These are phyloP conservation scores for Ophiostoma tasmaniense DNA, from an alignment of 2,329 filamentous ascomycete genomes.

Conservation along the genomic window DNA sequence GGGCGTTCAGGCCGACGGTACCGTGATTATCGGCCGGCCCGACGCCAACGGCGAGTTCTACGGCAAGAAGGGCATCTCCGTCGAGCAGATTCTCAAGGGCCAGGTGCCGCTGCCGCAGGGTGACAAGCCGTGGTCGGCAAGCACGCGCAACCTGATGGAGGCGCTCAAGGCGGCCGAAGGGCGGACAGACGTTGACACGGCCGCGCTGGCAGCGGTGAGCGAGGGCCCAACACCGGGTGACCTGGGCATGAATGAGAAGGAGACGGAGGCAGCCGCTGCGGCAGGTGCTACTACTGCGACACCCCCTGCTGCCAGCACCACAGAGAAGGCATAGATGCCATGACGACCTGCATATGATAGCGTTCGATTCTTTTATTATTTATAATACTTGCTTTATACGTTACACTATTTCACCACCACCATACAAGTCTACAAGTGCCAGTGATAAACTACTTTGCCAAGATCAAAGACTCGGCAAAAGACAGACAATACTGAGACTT, in stretches of 20 bases:
- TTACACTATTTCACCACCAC: background rate
- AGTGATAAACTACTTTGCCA: background rate
- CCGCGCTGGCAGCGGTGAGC: background rate
- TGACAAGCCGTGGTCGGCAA: slow-evolving; percentile 13
- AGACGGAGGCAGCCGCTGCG: background rate
- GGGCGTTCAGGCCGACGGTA: slow-evolving; percentile 79
- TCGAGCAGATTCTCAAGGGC: slow-evolving; percentile 41
- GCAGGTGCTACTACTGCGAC: background rate
- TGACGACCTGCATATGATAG: background rate
- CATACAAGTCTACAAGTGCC: too few species aligned
- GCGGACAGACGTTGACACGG: slow-evolving; percentile 16
- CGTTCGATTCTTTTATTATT: too few species aligned
- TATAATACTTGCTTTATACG: too few species aligned
- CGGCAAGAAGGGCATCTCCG: slow-evolving; percentile 43
- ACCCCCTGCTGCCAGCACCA: background rate
- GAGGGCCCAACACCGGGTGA: slow-evolving; percentile 1
- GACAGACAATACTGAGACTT: background rate
- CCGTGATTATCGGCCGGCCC: slow-evolving; percentile 71
- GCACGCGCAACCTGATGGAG: slow-evolving; percentile 21
- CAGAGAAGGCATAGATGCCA: background rate
- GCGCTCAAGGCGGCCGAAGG: slow-evolving; percentile 25
- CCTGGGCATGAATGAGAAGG: slow-evolving; percentile 1
- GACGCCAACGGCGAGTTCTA: slow-evolving; percentile 88
- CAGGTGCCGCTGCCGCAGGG: slow-evolving; percentile 26
- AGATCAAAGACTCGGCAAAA: background rate